phyloP scores from a whole-genome alignment of 2,329 filamentous ascomycete genomes.

The Aspergillus aculeatus region DNA sequence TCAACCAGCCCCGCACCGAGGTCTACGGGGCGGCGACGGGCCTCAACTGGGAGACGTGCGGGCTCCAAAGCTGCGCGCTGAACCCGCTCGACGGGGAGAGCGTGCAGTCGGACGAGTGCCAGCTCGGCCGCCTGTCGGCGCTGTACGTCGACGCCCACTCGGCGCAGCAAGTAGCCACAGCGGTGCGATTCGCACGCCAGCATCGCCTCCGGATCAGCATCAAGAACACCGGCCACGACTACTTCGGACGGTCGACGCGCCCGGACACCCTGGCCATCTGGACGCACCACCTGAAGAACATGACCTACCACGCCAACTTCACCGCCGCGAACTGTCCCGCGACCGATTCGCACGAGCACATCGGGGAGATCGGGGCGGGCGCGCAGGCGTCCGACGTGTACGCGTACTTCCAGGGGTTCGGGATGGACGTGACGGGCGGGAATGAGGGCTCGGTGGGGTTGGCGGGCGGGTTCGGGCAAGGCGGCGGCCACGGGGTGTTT shows the following conservation, averaged over 20 bases:
- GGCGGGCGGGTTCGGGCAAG: conserved; percentile 47
- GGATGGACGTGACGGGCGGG: conserved; percentile 13
- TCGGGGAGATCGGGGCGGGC: conserved; percentile 37
- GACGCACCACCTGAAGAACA: conserved; percentile 43
- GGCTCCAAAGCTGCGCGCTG: neutral
- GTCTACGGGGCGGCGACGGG: too few relatives aligned
- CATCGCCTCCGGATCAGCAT: conserved; percentile 44
- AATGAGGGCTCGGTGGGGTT: conserved; percentile 47
- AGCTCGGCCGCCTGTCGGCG: neutral
- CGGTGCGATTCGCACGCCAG: neutral
- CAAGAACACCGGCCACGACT: conserved; percentile 59
- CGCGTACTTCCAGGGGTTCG: conserved; percentile 4
- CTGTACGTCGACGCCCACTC: neutral
- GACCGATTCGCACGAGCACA: conserved; percentile 42
- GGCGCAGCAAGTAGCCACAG: neutral
- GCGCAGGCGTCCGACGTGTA: conserved; percentile 15
- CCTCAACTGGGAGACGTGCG: neutral
- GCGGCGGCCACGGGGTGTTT: conserved; percentile 56
- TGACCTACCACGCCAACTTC: conserved; percentile 26
- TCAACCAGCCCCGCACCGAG: too few relatives aligned
- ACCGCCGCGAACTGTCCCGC: conserved; percentile 15
- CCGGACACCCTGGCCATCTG: conserved; percentile 39
- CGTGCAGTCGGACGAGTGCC: neutral
- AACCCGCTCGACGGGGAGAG: neutral
- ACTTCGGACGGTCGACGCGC: conserved; percentile 42